Evolutionary conservation across 257 asterid genomes (phyloP).

Genomic region (Salvia splendens): DNA sequence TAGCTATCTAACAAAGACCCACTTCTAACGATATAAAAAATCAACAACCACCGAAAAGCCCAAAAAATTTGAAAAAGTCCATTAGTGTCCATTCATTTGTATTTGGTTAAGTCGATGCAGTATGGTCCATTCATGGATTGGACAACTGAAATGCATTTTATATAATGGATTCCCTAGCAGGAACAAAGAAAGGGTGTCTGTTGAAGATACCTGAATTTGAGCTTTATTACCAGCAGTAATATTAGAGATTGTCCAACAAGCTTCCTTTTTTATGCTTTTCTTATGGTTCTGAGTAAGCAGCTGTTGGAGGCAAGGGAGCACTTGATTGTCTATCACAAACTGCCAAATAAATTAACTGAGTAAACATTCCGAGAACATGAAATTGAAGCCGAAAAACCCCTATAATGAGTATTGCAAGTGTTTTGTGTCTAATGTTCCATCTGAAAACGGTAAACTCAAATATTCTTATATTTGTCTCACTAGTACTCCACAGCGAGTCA

Average conservation of each 20-base stretch:
- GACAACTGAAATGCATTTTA: neutral
- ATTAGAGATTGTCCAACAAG: slow-evolving; percentile 92
- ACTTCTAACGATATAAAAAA: neutral
- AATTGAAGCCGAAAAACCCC: neutral
- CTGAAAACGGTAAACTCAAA: neutral
- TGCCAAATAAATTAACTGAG: slow-evolving; percentile 35
- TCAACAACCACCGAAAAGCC: neutral
- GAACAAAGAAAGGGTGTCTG: neutral
- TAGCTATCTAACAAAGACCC: neutral
- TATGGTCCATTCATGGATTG: slow-evolving; percentile 7
- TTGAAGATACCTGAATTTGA: slow-evolving; percentile 68
- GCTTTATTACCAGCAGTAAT: slow-evolving; percentile 85
- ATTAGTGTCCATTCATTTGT: neutral
- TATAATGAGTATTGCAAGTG: neutral
- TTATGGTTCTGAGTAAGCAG: slow-evolving; percentile 72
- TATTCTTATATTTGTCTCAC: slow-evolving; percentile 12
- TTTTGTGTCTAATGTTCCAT: neutral
- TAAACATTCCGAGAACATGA: slow-evolving; percentile 33
- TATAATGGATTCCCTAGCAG: neutral
- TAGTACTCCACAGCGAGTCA: neutral
- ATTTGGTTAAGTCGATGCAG: neutral
- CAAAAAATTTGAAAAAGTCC: neutral
- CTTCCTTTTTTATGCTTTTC: slow-evolving; percentile 90
- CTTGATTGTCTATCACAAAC: slow-evolving; percentile 68
- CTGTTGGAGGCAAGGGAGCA: slow-evolving; percentile 56